Base-by-base conservation (phyloP, 2,329 filamentous ascomycete species). In the Fusarium euwallaceae region DNA sequence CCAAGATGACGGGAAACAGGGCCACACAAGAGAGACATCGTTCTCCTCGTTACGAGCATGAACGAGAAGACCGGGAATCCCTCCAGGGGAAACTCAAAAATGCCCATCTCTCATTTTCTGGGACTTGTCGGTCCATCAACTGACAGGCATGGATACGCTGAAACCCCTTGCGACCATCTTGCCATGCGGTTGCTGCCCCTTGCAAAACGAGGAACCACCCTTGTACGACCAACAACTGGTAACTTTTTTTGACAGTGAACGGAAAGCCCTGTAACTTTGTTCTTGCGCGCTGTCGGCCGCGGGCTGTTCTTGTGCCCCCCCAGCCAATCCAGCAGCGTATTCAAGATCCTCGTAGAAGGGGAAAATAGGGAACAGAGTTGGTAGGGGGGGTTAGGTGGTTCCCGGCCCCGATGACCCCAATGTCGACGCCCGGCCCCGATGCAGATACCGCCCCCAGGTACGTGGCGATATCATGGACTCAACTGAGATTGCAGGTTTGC, bases 401-500 rank as follows among this genome's bases (percentile, higher is more conserved):
- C 51, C 73, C 71, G 71, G 71, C 71, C 55, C 63, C 71, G 45
- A 51, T 51, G 45, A 5, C 20, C 43, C 43, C 43, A 67, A 73
- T 68, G 34, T 14, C 63, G 62, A 64, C 53, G 34, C 37, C 71
- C 59, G 67, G 55, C 48, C 65, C 72, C 72, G 72, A 75, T 74
- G 48, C 64, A 74, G 65, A 66, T 43, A 32, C 56, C 61, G 55
- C 27, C 36, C 55, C 36, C 56, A 71, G 56, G 59, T 51, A 68
- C 55, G 63, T 64, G 64, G 71, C 67, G 45, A 68, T 60, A 66
- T 71, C 48, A 24, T 24, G 27, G 48, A n/a, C 22, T 53, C 16
- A 27, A 53, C 59, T 34, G 56, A 70, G 65, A 70, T 55, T 51
- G 29, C 55, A 62, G 22, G 43, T 53, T 24, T 61, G 29, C 16